These are phyloP conservation scores for Flaveria brownii DNA, from an alignment of 129 eudicot species.

Conservation along the genomic window DNA sequence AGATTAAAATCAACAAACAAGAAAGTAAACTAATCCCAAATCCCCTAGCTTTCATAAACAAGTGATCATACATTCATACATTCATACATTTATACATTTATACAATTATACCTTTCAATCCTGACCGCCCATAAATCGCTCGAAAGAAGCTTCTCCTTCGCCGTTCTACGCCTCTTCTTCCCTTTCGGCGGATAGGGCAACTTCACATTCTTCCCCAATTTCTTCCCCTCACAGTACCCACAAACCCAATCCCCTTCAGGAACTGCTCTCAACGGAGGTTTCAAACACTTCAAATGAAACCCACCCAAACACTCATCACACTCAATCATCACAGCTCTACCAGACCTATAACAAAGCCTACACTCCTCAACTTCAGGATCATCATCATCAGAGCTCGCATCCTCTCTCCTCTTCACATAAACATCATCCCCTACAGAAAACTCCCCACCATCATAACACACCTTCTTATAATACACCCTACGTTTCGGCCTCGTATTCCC, in stretches of 20 bases:
- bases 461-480: conserved; percentile 71
- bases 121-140: conserved; percentile 87
- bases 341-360: conserved; percentile 67
- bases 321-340: conserved; percentile 68
- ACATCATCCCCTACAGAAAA: conserved; percentile 83
- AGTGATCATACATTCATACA: background rate
- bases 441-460: conserved; percentile 75
- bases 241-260: conserved; percentile 97
- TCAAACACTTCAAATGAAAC: conserved; percentile 88
- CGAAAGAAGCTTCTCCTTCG: conserved; percentile 74
- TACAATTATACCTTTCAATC: conserved; percentile 62
- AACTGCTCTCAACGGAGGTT: conserved; percentile 71
- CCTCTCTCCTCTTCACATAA: conserved; percentile 84
- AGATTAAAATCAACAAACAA: background rate
- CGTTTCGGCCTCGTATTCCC: conserved; percentile 32
- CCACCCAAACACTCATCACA: conserved; percentile 94
- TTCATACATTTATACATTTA: conserved; percentile 28
- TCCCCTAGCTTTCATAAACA: background rate
- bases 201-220: conserved; percentile 54
- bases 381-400: conserved; percentile 73
- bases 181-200: conserved; percentile 57
- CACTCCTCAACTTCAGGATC: conserved; percentile 95
- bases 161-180: conserved; percentile 66
- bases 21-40: background rate
- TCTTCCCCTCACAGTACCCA: conserved; percentile 60